Evolutionary conservation across 2,329 filamentous ascomycete species (phyloP).

Genomic region (Pseudogymnoascus pannorum): DNA sequence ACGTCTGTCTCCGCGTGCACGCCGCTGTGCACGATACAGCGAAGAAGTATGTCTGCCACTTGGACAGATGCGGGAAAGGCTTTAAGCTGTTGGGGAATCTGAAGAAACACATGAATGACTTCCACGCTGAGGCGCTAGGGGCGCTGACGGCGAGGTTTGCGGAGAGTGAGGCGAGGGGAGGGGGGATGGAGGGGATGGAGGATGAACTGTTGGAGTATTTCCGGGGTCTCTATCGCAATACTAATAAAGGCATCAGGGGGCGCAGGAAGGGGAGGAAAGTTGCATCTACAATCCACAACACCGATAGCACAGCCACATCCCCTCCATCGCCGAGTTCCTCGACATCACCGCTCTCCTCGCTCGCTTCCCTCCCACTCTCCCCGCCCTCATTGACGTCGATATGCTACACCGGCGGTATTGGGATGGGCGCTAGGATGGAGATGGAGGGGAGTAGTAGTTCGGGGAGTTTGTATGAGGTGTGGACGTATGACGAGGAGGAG

Average conservation of each 20-base stretch:
- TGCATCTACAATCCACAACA: slow-evolving; percentile 12
- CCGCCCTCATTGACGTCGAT: not conserved
- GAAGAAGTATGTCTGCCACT: slow-evolving; percentile 73
- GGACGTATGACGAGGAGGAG: not conserved
- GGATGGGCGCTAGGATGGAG: not conserved
- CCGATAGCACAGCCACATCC: no score
- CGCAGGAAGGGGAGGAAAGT: slow-evolving; percentile 78
- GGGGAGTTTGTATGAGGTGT: not conserved
- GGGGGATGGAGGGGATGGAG: slow-evolving; percentile 37
- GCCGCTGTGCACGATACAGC: slow-evolving; percentile 69
- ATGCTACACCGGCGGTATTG: no score
- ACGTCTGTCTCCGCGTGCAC: no score
- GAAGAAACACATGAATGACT: slow-evolving; percentile 94
- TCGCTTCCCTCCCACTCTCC: not conserved
- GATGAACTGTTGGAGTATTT: slow-evolving; percentile 81
- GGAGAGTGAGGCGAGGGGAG: not conserved
- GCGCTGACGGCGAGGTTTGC: slow-evolving; percentile 63
- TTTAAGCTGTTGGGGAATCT: slow-evolving; percentile 90
- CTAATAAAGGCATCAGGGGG: slow-evolving; percentile 97
- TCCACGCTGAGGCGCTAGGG: slow-evolving; percentile 69
- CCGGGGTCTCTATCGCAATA: slow-evolving; percentile 85
- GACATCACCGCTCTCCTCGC: not conserved
- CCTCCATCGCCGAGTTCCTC: not conserved
- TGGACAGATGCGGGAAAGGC: slow-evolving; percentile 78
- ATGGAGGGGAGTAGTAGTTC: not conserved